These are phyloP conservation scores for Przewalskia tangutica DNA, from an alignment of 257 asterid species.

Conservation along the genomic window DNA sequence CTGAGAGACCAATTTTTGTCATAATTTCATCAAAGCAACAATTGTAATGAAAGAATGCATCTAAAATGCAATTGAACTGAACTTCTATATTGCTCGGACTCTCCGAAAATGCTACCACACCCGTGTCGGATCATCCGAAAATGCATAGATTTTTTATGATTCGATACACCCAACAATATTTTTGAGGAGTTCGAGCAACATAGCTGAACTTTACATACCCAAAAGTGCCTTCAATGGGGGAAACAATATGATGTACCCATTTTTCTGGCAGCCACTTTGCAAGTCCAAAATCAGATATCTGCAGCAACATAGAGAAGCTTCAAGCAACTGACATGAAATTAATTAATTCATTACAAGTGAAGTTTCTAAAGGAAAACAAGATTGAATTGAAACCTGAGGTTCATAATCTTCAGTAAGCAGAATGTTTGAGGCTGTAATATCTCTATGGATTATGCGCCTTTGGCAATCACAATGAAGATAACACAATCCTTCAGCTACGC, in stretches of 20 bases:
- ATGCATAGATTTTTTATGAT: no score
- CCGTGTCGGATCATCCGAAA: no score
- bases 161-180: no score
- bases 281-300: slow-evolving; percentile 96
- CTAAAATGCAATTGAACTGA: neutral
- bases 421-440: slow-evolving; percentile 90
- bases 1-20: slow-evolving; percentile 19
- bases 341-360: neutral
- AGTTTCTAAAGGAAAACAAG: neutral
- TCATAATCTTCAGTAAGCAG: slow-evolving; percentile 63
- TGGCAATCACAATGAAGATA: slow-evolving; percentile 80
- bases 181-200: no score
- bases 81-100: neutral
- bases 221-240: slow-evolving; percentile 97
- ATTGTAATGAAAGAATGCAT: neutral
- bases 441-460: slow-evolving; percentile 84
- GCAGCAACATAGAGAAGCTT: slow-evolving; percentile 6
- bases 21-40: neutral
- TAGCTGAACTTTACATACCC: slow-evolving; percentile 36
- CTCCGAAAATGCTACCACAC: no score
- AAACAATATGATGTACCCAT: slow-evolving; percentile 81
- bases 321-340: neutral
- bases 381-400: slow-evolving; percentile 52
- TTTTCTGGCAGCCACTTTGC: slow-evolving; percentile 97
- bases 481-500: slow-evolving; percentile 77